phyloP scores from a whole-genome alignment of 2,329 filamentous ascomycete genomes.

The Aspergillus awamori region DNA sequence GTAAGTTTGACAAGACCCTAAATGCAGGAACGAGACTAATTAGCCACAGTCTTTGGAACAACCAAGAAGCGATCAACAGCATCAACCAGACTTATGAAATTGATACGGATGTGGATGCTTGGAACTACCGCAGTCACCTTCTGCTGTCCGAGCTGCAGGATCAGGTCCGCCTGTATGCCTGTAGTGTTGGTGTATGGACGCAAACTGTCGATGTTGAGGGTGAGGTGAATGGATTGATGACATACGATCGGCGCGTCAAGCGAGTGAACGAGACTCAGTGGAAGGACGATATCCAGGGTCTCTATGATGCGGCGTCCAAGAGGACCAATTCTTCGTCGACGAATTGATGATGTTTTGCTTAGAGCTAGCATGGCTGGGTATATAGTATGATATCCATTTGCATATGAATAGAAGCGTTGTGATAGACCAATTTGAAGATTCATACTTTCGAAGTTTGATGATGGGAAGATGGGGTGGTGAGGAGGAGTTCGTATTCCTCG shows the following conservation, averaged over 20 bases:
- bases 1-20: slow-evolving; percentile 42
- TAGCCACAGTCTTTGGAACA: slow-evolving; percentile 64
- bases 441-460: not conserved
- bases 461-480: not conserved
- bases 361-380: not conserved
- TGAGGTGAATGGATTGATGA: slow-evolving; percentile 72
- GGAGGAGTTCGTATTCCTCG: not conserved
- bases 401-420: not conserved
- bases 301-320: slow-evolving; percentile 61
- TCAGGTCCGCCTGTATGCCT: slow-evolving; percentile 59
- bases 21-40: not conserved
- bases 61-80: slow-evolving; percentile 58
- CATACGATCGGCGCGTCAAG: slow-evolving; percentile 64
- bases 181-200: slow-evolving; percentile 71
- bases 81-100: slow-evolving; percentile 72
- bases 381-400: not conserved
- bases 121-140: slow-evolving; percentile 67
- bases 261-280: slow-evolving; percentile 62
- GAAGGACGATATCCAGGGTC: slow-evolving; percentile 60
- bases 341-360: not conserved
- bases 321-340: not conserved
- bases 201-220: slow-evolving; percentile 76
- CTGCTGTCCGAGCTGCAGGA: slow-evolving; percentile 52
- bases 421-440: not conserved
- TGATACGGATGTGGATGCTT: slow-evolving; percentile 58